Conservation (phyloP, 2,329 filamentous ascomycete species). For the Coleophoma eucalyptorum region DNA sequence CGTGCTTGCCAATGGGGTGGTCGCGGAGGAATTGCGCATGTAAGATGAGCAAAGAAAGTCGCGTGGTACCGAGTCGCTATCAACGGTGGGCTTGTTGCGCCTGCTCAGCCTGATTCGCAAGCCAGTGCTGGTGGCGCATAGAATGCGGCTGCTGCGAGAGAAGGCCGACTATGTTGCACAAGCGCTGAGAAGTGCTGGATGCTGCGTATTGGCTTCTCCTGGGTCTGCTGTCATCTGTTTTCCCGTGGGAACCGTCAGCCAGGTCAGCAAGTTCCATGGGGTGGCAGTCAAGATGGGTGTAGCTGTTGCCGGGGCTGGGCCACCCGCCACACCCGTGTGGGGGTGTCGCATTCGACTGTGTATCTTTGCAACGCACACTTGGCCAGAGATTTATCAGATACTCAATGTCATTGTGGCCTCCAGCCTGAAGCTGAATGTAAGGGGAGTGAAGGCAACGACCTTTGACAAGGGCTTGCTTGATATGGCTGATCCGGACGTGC, state of each 20-base stretch:
- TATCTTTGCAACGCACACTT: background rate
- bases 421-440: background rate
- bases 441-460: background rate
- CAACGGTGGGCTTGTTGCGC: background rate
- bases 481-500: background rate
- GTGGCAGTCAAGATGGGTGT: background rate
- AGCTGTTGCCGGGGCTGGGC: background rate
- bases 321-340: background rate
- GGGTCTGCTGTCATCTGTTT: background rate
- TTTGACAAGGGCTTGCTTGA: background rate
- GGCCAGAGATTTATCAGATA: background rate
- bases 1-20: background rate
- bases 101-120: background rate
- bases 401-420: background rate
- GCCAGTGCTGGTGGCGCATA: background rate
- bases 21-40: background rate
- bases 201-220: background rate
- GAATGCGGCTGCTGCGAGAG: background rate
- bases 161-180: background rate
- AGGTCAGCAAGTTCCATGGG: background rate
- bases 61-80: background rate
- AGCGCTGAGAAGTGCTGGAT: background rate
- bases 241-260: background rate
- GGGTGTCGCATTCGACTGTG: background rate
- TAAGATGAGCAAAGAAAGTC: background rate